A percentile compares a stretch with the other conserved stretches of the same genome.
These are phyloP conservation scores for Darksidea phi DNA, from an alignment of 495 filamentous ascomycete species.

Conservation along the genomic window DNA sequence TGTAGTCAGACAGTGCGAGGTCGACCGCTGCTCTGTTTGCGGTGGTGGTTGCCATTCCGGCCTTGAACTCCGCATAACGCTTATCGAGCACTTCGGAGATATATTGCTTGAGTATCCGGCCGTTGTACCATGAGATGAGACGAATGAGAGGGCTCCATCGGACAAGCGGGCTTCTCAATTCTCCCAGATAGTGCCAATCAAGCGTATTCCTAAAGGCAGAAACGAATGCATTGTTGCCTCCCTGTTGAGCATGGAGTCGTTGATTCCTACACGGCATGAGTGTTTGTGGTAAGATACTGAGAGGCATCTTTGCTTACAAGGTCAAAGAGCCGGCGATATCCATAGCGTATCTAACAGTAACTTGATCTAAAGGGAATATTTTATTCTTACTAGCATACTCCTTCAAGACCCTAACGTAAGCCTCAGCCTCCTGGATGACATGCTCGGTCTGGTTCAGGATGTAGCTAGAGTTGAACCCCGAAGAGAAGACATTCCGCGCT, in stretches of 20 bases:
- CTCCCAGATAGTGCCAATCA: neutral
- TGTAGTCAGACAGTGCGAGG: no score
- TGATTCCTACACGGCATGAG: no score
- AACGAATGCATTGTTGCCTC: neutral
- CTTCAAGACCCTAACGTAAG: neutral
- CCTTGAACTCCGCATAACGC: neutral
- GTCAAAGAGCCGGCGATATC: neutral
- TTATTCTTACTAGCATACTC: neutral
- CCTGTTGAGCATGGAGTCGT: neutral
- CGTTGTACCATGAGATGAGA: conserved; percentile 10
- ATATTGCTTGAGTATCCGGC: neutral
- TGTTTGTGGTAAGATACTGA: no score
- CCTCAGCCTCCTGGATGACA: neutral
- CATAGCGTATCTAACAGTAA: neutral
- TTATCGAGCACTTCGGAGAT: neutral
- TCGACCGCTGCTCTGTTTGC: no score
- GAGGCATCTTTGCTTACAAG: neutral
- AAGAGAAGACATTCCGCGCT: neutral
- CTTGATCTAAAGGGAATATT: neutral
- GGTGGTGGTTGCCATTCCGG: no score
- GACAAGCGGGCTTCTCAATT: conserved; percentile 2
- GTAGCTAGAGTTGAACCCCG: conserved; percentile 2
- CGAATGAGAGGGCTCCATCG: conserved; percentile 6
- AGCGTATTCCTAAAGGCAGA: neutral
- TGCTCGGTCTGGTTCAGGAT: conserved; percentile 3